Base-by-base conservation (phyloP, 2,329 filamentous ascomycete species). In the Elsinoe batatas region DNA sequence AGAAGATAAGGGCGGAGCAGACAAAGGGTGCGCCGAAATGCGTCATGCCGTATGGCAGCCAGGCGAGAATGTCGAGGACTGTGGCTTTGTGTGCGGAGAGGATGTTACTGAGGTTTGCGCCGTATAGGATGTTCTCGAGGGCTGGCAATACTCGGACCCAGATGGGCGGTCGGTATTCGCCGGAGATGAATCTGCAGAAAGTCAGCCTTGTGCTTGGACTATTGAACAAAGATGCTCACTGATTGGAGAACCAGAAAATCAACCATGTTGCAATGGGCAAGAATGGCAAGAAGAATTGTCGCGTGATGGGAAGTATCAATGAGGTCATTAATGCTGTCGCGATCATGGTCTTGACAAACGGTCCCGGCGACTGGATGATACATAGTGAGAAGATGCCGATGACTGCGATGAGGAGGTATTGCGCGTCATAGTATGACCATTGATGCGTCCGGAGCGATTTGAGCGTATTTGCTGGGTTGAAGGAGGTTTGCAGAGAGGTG, bases 91-190 rank as follows among this genome's bases (percentile, higher is more conserved):
- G 88, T 44, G 88, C 88, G 12, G 91, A 95, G 55, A 97, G 81
- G 65, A 96, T 94, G 71, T 95, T 96, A 74, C 89, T 95, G 57
- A 96, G 79, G 72, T 96, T 96, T 60, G 91, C 90, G 63, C 91
- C 91, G 68, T 96, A 97, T 33, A 97, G 79, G 60, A 97, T 93
- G 71, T 97, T 96, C 73, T 97, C 91, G 61, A 97, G 81, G 15
- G 91, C 89, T 3, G 91, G 91, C 35, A 97, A 80, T 26, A 97
- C 89, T 65, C 91, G 89, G 62, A 96, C 91, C 88, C 90, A 95
- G 65, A 96, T 96, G 60, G 89, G 86, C 58, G 91, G 91, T 62
- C 91, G 84, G 74, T 90, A 93, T 67, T 91, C 87, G 62, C 83
- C 81, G 36, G 89, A 87, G 63, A 96, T 91, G 73, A 95, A 96